phyloP scores from a whole-genome alignment of 73 alveolate genomes.

The Stentor coeruleus region DNA sequence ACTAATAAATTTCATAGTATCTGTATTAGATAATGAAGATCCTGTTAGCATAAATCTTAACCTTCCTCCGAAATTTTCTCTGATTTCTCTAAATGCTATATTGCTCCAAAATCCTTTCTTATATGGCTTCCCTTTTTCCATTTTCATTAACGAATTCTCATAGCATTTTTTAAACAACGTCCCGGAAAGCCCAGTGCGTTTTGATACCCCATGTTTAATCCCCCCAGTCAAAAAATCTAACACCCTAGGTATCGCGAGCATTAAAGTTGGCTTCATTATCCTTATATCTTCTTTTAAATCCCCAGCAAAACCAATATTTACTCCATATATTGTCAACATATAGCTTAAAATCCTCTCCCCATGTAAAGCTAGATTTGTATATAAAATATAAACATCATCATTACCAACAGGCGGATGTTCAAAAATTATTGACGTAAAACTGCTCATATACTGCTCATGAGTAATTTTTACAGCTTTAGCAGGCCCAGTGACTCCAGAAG shows the following conservation, averaged over 20 bases:
- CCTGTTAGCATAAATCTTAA: slow-evolving; percentile 76
- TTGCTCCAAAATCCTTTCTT: too few species aligned
- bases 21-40: slow-evolving; percentile 82
- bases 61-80: slow-evolving; percentile 84
- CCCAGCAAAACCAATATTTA: neutral
- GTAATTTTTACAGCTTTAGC: neutral
- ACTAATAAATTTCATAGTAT: slow-evolving; percentile 62
- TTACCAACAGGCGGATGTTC: too few species aligned
- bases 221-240: neutral
- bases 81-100: slow-evolving; percentile 69
- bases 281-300: neutral
- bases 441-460: neutral
- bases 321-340: neutral
- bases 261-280: neutral
- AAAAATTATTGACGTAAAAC: neutral
- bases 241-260: neutral
- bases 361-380: neutral
- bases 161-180: neutral
- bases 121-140: neutral
- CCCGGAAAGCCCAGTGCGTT: neutral
- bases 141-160: neutral
- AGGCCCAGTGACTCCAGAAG: neutral
- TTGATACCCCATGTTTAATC: neutral
- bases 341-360: neutral
- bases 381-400: neutral